Conservation (phyloP, 345 rosid species). For the Psidium guajava region DNA sequence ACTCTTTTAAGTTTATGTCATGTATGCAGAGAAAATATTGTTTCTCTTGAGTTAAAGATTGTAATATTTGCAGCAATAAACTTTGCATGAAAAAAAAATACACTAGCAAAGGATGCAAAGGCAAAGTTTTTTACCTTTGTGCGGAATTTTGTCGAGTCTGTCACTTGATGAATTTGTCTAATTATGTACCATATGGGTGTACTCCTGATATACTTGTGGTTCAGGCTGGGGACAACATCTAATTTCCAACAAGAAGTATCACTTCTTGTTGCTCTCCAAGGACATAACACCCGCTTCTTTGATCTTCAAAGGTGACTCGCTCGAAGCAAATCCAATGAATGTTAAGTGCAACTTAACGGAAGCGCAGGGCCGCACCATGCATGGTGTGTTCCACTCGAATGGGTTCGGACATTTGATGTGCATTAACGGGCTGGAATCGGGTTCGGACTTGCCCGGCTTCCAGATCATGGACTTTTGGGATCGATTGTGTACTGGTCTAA, state of each 20-base stretch:
- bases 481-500: conserved; percentile 63
- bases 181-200: neutral
- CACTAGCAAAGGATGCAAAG: neutral
- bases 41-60: neutral
- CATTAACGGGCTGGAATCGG: conserved; percentile 58
- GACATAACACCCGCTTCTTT: conserved; percentile 18
- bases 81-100: no score
- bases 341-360: conserved; percentile 36
- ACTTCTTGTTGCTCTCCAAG: conserved; percentile 59
- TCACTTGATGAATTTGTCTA: neutral
- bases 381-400: conserved; percentile 80
- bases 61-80: neutral
- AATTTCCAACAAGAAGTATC: conserved; percentile 88
- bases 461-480: conserved; percentile 89
- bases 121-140: neutral
- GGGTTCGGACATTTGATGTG: conserved; percentile 85
- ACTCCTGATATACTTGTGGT: neutral
- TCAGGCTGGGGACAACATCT: conserved; percentile 85
- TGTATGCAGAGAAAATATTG: neutral
- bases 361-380: conserved; percentile 49
- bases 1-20: neutral
- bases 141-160: neutral
- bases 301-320: conserved; percentile 18
- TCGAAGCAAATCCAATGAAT: conserved; percentile 6
- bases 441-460: conserved; percentile 55